Base-by-base conservation (phyloP, 148 eudicot genomes). In the Selenicereus undatus region DNA sequence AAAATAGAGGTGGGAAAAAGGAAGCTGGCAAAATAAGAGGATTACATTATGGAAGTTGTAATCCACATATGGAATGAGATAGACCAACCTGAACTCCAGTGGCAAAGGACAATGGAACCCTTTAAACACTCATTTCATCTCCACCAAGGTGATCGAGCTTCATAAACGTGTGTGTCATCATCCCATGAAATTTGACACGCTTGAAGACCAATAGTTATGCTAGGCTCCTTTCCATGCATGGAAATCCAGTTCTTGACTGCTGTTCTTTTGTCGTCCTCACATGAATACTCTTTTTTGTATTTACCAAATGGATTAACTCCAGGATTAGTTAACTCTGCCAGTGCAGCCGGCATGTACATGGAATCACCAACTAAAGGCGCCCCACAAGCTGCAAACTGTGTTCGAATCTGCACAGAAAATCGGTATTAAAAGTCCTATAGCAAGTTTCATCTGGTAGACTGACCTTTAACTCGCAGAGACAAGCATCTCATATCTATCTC, bases 131-230 rank as follows among this genome's bases (percentile, higher is more conserved):
- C 42, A 72, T 27, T 27, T 66, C 84, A 93, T 87, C 93, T 90
- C 98, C 99, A 96, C 99, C 99, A 96, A 51, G 99, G 99, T 62
- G 90, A 86, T 82, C 98, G 87, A 78, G 99, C 90, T 81, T 89
- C 88, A 56, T 91, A 96, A 39, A 76, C 54, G 54, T 91, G 94
- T 76, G 85, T 81, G 17, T 86, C 97, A 65, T 92, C 86, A 78
- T 94, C 93, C 99, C 99, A 96, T 42, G 99, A 96, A 78, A 96
- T 91, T 54, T 90, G 91, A 72, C 97, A 92, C 76, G 99, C 98
- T 87, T 96, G 99, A 80, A 94, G 98, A 79, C 97, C 99, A 78
- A 96, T 89, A 71, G 97, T 95, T 62, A 91, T 81, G 65, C 81
- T 79, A 69, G 99, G 99, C 83, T 93, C 99, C 88, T 91, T 96